Base-by-base conservation (phyloP, 371 early-diverging fungal species). In the Cladochytrium tenue region DNA sequence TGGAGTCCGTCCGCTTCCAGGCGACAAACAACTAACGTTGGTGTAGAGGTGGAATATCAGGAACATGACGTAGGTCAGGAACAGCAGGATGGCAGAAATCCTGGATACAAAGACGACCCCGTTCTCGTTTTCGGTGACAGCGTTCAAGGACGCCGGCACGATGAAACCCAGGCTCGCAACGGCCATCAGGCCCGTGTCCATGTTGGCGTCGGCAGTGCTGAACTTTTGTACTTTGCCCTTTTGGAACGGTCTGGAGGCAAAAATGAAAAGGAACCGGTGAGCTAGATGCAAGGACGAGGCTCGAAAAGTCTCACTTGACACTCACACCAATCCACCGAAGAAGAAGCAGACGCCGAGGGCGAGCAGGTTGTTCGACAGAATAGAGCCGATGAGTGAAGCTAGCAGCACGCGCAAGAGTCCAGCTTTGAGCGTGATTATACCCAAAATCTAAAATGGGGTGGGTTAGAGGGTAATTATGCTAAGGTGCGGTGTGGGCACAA, bases 341-440 rank as follows among this genome's bases (percentile, higher is more conserved):
- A 91, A 79, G 76, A 93, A 93, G 68, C 92, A 92, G 75, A 90
- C 83, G 5, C 79, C 79, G 26, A 76, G 68, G 2, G 80, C 80
- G 43, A 93, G 76, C 15, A 93, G 78, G 33, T 93, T 68, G 76
- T 93, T 94, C 64, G 92, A 91, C 13, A 94, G 77, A 35, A 93
- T 90, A 15, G 92, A 92, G 4, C 94, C 94, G 0, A 93, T 72
- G 69, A 93, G 82, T 25, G 92, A 90, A 0, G 93, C 88, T 71
- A 93, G 92, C 53, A 93, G 93, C 20, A 95, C 92, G 4, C 78
- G 68, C 7, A 94, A 78, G 56, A 93, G 76, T 56, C 89, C 89
- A 61, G 89, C 77, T 0, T 81, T 81, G 30, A 96, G 75, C 0
- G 95, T 91, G 64, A 94, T 75, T 35, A 96, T 81, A 13, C 88